Base-by-base conservation (phyloP, 176 grass and related monocot species). In the Metroxylon sagu region DNA sequence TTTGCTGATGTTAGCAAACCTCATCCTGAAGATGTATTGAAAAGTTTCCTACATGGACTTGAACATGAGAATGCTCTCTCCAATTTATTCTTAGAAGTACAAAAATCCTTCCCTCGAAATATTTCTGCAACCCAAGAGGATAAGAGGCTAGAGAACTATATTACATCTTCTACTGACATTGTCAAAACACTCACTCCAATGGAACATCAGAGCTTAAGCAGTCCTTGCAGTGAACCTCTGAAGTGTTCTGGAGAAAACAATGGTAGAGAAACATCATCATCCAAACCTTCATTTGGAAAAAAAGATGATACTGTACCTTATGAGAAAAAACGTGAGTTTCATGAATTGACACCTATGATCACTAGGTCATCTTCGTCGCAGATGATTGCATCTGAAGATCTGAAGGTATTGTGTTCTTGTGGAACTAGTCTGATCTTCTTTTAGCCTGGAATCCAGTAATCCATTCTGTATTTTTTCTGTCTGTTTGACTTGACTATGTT, bases 1-100 rank as follows among this genome's bases (percentile, higher is more conserved):
- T 27, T 62, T 66, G 23, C 51, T 64, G 69, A 85, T 66, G 12
- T 66, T 29, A 48, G 52, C 27, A 79, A 77, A 82, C 92, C 92
- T 78, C 61, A 51, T 52, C 76, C 77, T 16, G 57, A 79, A 64
- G 63, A 69, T 67, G 62, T 82, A 77, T 78, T 88, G 64, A 73
- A 60, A 77, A 75, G 55, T 71, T 96, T 96, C 63, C 54, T 82
- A 62, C 59, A 74, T 77, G 76, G 74, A 74, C 53, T 74, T 60
- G 76, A 89, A 39, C 90, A 85, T 60, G 74, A 81, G 54, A 85
- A 49, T 77, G 76, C 29, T 54, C 80, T 96, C 63, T 76, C 83
- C 77, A 54, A 79, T 64, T 80, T 82, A n/a, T 56, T 64, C 79
- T n/a, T 74, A 60, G 30, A 82, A 65, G 74, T 6, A 14, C 35